Evolutionary conservation across 345 rosid species (phyloP), one percentile per base, ranked within the genome.

Genomic region (Gossypium turneri): DNA sequence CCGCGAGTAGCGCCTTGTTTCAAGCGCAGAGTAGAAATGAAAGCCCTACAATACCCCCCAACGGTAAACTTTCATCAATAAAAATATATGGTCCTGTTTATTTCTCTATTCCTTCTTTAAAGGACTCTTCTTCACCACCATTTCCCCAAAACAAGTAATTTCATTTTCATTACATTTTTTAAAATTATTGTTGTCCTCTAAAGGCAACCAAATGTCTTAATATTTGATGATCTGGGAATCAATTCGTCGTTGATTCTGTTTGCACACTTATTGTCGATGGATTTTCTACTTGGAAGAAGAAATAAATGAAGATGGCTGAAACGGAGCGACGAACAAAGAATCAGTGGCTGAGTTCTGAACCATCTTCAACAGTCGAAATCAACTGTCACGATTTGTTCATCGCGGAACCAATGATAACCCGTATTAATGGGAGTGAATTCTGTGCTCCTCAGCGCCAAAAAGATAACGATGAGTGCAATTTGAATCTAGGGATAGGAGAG

Each of bases 401-500:
- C 48, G 9, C 51, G 71, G 82, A 79, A 56, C 75, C 75, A 57
- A 73, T 76, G 62, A 41, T 67, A 9, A 51, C 13, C 22, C 77
- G 63, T 22, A 61, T 63, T 64, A 82, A 77, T 41, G 80, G 25
- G 22, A 66, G 61, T 29, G 82, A 73, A 55, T 66, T 75, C n/a
- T 58, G 43, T 74, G 80, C 19, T 50, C 75, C 77, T 43, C 79
- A 45, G 76, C 64, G 52, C 4, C 67, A 72, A 43, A 75, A 45
- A 60, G 22, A 77, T 12, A 74, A 38, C 48, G 76, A 34, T 25
- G 47, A 76, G 34, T 50, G 83, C 47, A 87, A 82, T 22, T 52
- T 12, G 11, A 85, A 86, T 15, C 72, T 93, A 67, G 98, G 97
- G 47, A 25, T 92, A 6, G 85, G 74, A 13, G 98, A 82, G 85